These are phyloP conservation scores for Starmerella bombicola DNA, from an alignment of 805 yeast genomes.

Conservation along the genomic window DNA sequence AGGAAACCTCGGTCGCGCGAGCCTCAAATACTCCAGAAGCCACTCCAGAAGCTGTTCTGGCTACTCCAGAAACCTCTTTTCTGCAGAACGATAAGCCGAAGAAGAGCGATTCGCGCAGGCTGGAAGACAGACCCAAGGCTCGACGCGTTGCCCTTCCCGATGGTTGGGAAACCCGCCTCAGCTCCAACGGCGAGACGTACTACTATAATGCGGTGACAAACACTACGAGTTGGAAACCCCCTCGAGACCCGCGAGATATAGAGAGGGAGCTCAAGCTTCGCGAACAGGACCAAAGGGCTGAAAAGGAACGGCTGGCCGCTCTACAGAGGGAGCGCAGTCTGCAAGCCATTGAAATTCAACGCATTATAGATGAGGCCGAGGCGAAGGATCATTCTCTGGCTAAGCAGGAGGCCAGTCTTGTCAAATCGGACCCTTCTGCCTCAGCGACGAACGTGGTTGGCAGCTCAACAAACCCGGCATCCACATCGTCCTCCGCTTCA, in stretches of 20 bases:
- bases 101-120: neutral
- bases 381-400: slow-evolving; percentile 1
- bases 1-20: neutral
- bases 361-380: slow-evolving; percentile 22
- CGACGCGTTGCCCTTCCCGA: slow-evolving; percentile 35
- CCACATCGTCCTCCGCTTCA: neutral
- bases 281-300: slow-evolving; percentile 13
- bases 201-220: slow-evolving; percentile 42
- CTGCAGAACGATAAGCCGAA: neutral
- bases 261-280: slow-evolving; percentile 15
- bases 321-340: slow-evolving; percentile 18
- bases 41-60: neutral
- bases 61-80: neutral
- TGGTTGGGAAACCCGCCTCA: slow-evolving; percentile 55
- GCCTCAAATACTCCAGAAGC: neutral
- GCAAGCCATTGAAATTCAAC: slow-evolving; percentile 30
- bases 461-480: neutral
- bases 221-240: slow-evolving; percentile 50
- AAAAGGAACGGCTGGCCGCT: slow-evolving; percentile 11
- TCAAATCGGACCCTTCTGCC: neutral
- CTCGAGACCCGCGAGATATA: slow-evolving; percentile 29
- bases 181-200: slow-evolving; percentile 36
- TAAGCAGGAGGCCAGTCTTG: neutral
- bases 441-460: neutral
- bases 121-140: neutral